phyloP scores from a whole-genome alignment of 2,329 filamentous ascomycete species.

The Stagonosporopsis vannaccii region DNA sequence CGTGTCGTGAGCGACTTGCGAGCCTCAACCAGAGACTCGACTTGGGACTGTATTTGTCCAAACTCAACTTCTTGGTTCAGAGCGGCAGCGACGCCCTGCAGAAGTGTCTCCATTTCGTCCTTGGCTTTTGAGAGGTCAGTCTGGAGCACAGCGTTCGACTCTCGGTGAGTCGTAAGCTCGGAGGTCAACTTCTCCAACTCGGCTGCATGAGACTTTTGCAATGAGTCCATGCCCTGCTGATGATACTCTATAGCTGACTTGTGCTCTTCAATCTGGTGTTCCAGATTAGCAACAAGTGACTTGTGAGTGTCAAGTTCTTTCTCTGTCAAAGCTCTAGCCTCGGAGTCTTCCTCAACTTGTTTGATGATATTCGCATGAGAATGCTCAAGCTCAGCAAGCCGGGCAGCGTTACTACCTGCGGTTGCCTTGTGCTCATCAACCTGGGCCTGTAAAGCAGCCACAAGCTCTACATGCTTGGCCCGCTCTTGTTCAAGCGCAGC shows the following conservation, averaged over 20 bases:
- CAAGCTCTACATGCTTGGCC: constrained; percentile 58
- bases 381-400: constrained; percentile 76
- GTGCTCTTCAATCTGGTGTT: constrained; percentile 64
- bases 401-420: constrained; percentile 71
- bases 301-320: constrained; percentile 61
- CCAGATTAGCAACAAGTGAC: constrained; percentile 62
- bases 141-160: constrained; percentile 54
- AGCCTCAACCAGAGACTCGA: constrained; percentile 54
- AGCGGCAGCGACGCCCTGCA: constrained; percentile 68
- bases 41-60: constrained; percentile 51
- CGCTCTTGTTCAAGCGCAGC: constrained; percentile 51
- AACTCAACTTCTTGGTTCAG: constrained; percentile 68
- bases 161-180: constrained; percentile 43
- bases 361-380: constrained; percentile 70
- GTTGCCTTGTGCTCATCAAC: constrained; percentile 82
- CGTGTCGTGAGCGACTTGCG: constrained; percentile 53
- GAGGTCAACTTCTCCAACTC: constrained; percentile 59
- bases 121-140: constrained; percentile 67
- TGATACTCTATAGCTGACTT: constrained; percentile 63
- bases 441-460: constrained; percentile 70
- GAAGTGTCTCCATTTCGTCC: constrained; percentile 64
- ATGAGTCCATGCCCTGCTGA: constrained; percentile 59
- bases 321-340: constrained; percentile 64
- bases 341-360: constrained; percentile 72
- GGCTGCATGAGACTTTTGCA: constrained; percentile 62